These are phyloP conservation scores for Nicotiana tabacum DNA, from an alignment of 257 asterid species.

Conservation along the genomic window DNA sequence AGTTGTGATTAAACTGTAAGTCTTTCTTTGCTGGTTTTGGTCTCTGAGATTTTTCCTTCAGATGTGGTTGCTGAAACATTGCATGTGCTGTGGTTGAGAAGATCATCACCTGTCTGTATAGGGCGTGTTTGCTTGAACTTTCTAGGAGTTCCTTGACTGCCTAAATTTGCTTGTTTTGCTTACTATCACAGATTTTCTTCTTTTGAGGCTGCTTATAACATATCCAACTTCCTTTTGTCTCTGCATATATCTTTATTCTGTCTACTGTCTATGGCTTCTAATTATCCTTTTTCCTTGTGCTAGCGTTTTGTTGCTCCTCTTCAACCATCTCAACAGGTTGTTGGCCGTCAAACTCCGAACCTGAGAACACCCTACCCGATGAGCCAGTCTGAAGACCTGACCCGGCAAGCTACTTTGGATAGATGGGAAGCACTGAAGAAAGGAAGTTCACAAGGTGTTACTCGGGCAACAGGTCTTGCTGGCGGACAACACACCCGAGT, in stretches of 20 bases:
- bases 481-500: slow-evolving; percentile 33
- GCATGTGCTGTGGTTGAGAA: not conserved
- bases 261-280: not conserved
- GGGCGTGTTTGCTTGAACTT: not conserved
- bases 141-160: not conserved
- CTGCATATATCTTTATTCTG: not conserved
- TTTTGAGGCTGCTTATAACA: not conserved
- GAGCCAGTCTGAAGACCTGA: slow-evolving; percentile 29
- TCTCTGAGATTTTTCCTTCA: not conserved
- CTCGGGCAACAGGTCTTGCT: slow-evolving; percentile 2
- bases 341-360: slow-evolving; percentile 17
- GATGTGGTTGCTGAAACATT: not conserved
- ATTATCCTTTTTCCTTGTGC: slow-evolving; percentile 14
- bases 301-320: slow-evolving; percentile 22
- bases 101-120: not conserved
- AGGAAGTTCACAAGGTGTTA: slow-evolving; percentile 23
- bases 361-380: slow-evolving; percentile 23
- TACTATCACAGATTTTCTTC: not conserved
- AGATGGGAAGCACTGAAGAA: slow-evolving; percentile 12
- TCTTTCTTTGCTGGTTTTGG: not conserved
- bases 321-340: slow-evolving; percentile 28
- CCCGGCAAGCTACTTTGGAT: slow-evolving; percentile 23
- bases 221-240: not conserved
- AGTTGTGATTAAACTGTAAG: not conserved
- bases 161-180: not conserved